These are phyloP conservation scores for Acacia melanoxylon DNA, from an alignment of 306 rosid genomes.

Conservation along the genomic window DNA sequence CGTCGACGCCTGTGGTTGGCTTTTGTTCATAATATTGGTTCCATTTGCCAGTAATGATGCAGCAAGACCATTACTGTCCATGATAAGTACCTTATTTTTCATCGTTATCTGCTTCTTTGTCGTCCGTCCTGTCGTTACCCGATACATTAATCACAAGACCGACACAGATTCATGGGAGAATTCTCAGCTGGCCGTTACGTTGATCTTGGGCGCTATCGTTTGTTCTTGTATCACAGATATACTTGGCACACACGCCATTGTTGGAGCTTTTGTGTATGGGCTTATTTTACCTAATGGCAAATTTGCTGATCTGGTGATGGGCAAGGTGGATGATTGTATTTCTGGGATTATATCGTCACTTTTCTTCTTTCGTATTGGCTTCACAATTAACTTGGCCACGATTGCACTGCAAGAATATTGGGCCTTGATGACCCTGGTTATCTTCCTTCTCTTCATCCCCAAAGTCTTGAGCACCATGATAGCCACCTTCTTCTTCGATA, in stretches of 20 bases:
- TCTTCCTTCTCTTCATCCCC: slow-evolving; percentile 22
- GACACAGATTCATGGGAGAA: slow-evolving; percentile 1
- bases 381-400: neutral
- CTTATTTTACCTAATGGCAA: slow-evolving; percentile 40
- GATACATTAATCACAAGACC: neutral
- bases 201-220: neutral
- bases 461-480: slow-evolving; percentile 32
- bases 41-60: neutral
- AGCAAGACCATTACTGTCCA: neutral
- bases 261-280: slow-evolving; percentile 32
- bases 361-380: slow-evolving; percentile 41
- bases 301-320: slow-evolving; percentile 33
- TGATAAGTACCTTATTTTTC: neutral
- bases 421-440: neutral
- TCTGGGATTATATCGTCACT: slow-evolving; percentile 35
- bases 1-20: slow-evolving; percentile 38
- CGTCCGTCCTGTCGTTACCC: slow-evolving; percentile 26
- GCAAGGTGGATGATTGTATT: slow-evolving; percentile 37
- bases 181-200: neutral
- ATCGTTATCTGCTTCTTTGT: slow-evolving; percentile 19
- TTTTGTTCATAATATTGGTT: slow-evolving; percentile 19
- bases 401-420: neutral
- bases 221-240: neutral
- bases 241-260: neutral
- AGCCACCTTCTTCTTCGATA: slow-evolving; percentile 17